phyloP scores from a whole-genome alignment of 345 rosid species.

The Dipteronia sinensis region DNA sequence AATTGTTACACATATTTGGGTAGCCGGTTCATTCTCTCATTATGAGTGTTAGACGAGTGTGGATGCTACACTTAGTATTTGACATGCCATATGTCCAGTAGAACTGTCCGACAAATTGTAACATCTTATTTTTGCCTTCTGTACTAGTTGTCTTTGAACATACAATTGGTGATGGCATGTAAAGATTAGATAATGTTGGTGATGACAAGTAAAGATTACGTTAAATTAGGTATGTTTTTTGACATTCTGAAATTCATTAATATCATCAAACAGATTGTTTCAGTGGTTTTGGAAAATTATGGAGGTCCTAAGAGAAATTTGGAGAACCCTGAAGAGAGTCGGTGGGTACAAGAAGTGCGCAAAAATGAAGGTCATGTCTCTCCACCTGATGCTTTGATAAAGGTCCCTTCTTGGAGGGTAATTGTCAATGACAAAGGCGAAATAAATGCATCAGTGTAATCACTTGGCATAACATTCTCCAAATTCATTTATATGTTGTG shows the following conservation, averaged over 20 bases:
- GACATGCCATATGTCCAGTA: neutral
- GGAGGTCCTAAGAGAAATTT: conserved; percentile 38
- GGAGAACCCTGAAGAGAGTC: conserved; percentile 44
- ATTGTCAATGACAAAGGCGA: conserved; percentile 82
- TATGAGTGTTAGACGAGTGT: neutral
- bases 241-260: neutral
- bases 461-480: conserved; percentile 27
- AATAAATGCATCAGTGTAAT: conserved; percentile 68
- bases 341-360: conserved; percentile 78
- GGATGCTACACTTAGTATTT: neutral
- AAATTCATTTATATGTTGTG: conserved; percentile 2
- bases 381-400: conserved; percentile 44
- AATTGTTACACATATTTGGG: neutral
- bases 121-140: neutral
- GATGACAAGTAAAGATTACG: neutral
- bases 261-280: conserved; percentile 65
- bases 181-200: too few relatives aligned
- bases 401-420: conserved; percentile 73
- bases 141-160: neutral
- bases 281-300: conserved; percentile 88
- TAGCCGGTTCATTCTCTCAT: neutral
- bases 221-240: neutral
- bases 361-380: conserved; percentile 67
- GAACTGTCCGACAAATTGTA: neutral
- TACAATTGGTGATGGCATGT: too few relatives aligned